These are phyloP conservation scores for Talaromyces marneffei DNA, from an alignment of 2,329 filamentous ascomycete genomes.

Conservation along the genomic window DNA sequence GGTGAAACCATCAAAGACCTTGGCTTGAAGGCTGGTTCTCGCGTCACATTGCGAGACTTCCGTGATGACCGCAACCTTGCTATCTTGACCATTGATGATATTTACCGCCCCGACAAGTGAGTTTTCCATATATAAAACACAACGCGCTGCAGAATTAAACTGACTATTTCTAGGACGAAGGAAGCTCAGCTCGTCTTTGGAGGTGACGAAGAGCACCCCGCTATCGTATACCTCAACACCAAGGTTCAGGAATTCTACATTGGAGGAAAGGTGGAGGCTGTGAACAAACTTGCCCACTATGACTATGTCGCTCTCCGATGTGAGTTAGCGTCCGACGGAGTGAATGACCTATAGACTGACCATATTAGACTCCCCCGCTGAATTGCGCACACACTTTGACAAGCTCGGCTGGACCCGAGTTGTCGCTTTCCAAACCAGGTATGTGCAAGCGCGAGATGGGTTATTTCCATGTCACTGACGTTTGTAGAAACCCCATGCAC, in stretches of 20 bases:
- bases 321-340: conserved; percentile 42
- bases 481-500: conserved; percentile 86
- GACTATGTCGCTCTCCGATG: conserved; percentile 96
- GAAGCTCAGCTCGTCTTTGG: conserved; percentile 95
- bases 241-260: conserved; percentile 83
- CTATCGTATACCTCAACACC: conserved; percentile 80
- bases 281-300: conserved; percentile 95
- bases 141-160: not conserved
- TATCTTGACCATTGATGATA: conserved; percentile 90
- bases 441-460: not conserved
- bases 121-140: conserved; percentile 34
- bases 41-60: conserved; percentile 87
- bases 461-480: not conserved
- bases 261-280: conserved; percentile 90
- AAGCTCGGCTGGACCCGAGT: conserved; percentile 98
- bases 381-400: conserved; percentile 94
- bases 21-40: conserved; percentile 70
- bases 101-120: conserved; percentile 94
- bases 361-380: conserved; percentile 72
- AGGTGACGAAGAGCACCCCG: conserved; percentile 84
- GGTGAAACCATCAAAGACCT: conserved; percentile 68
- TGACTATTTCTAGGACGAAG: conserved; percentile 54
- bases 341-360: conserved; percentile 15
- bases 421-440: conserved; percentile 91
- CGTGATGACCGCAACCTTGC: conserved; percentile 93